A percentile compares a stretch with the other conserved stretches of the same genome.
Evolutionary conservation across 768 basidiomycete species (phyloP).

Genomic region (Trametes coccinea): DNA sequence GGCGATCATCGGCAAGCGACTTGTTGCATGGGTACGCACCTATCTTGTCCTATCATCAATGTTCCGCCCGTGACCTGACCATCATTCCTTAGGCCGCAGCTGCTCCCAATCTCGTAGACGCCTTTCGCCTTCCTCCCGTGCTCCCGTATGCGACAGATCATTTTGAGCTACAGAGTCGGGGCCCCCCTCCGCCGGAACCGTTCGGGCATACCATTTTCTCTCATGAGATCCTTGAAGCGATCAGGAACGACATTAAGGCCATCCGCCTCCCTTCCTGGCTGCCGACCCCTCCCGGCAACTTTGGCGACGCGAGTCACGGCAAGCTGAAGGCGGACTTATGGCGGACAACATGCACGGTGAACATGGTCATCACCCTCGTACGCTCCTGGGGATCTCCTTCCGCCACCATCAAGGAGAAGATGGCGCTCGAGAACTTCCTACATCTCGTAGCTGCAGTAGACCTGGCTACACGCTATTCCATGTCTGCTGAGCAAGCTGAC

Average conservation of each 20-base stretch:
- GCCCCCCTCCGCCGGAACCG: no score
- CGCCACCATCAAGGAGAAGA: conserved; percentile 1
- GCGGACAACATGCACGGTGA: conserved; percentile 34
- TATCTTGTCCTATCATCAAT: no score
- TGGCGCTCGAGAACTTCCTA: conserved; percentile 34
- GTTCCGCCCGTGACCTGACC: no score
- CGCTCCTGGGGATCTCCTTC: conserved; percentile 34
- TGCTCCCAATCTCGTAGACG: no score
- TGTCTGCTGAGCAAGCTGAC: conserved; percentile 4
- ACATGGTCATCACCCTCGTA: conserved; percentile 37
- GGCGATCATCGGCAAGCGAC: neutral
- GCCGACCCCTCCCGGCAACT: conserved; percentile 31
- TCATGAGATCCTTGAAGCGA: neutral
- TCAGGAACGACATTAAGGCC: neutral
- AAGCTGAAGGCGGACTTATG: conserved; percentile 41
- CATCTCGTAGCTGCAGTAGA: conserved; percentile 27
- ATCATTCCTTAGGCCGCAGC: no score
- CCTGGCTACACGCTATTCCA: conserved; percentile 22
- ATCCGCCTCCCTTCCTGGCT: conserved; percentile 35
- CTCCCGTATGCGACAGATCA: no score
- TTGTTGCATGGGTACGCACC: neutral
- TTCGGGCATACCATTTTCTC: neutral
- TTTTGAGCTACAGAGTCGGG: no score
- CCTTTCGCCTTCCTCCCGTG: no score
- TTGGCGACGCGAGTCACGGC: conserved; percentile 34